These are phyloP conservation scores for Pleurotus tuber-regium DNA, from an alignment of 768 basidiomycete genomes.

Conservation along the genomic window DNA sequence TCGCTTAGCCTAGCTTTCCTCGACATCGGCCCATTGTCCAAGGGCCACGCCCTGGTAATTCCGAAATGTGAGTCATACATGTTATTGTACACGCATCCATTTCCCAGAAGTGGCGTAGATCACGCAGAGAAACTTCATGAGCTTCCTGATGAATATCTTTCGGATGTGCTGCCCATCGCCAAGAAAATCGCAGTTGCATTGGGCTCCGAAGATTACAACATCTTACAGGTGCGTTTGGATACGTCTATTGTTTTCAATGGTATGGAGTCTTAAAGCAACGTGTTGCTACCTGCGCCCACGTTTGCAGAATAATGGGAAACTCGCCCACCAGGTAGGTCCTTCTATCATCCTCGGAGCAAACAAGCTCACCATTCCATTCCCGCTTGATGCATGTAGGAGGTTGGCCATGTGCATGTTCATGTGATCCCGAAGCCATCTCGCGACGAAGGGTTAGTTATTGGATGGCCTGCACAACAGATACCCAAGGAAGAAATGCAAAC, in stretches of 20 bases:
- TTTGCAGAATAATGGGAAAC: conserved; percentile 44
- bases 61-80: conserved; percentile 71
- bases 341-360: not conserved
- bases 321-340: conserved; percentile 52
- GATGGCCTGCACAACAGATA: conserved; percentile 67
- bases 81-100: not conserved
- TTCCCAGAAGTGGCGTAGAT: conserved; percentile 40
- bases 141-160: conserved; percentile 81
- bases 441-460: conserved; percentile 73
- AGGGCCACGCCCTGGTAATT: conserved; percentile 88
- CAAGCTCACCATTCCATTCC: no score
- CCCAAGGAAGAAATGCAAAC: conserved; percentile 65
- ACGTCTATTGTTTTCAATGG: not conserved
- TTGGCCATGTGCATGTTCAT: conserved; percentile 90
- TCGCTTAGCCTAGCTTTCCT: conserved; percentile 76
- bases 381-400: conserved; percentile 41
- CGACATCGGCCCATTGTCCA: conserved; percentile 88
- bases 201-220: conserved; percentile 78
- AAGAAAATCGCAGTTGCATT: conserved; percentile 86
- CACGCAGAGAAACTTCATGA: conserved; percentile 87
- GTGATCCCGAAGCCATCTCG: conserved; percentile 74
- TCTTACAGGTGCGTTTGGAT: conserved; percentile 52
- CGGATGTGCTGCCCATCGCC: conserved; percentile 73
- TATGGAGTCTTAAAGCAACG: not conserved
- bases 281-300: no score